A percentile compares a stretch with the other conserved stretches of the same genome.
Conservation (phyloP, 1,139 yeast genomes). For the Protomyces inundatus region DNA sequence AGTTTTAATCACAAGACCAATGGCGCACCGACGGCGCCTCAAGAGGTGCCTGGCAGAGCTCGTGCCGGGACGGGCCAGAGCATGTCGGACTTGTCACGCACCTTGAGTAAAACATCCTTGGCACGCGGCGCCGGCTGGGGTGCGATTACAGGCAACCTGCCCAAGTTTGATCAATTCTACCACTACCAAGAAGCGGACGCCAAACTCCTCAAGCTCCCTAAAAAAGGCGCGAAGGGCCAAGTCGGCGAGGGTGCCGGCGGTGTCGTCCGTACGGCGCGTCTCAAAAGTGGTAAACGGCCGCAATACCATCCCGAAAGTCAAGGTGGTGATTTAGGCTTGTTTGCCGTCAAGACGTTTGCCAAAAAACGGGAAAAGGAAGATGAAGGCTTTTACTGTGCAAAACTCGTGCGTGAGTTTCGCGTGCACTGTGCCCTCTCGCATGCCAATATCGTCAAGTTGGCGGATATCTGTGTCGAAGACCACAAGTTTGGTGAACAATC, state of each 20-base stretch:
- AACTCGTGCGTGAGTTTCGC: conserved; percentile 72
- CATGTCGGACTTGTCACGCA: conserved; percentile 15
- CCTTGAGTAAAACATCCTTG: conserved; percentile 19
- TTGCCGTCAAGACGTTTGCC: conserved; percentile 69
- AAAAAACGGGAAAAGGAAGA: conserved; percentile 45
- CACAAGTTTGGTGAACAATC: conserved; percentile 33
- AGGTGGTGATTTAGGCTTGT: conserved; percentile 37
- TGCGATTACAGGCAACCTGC: conserved; percentile 2
- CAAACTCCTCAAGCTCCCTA: conserved; percentile 12
- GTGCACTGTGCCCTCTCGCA: conserved; percentile 65
- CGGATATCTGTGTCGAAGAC: conserved; percentile 50
- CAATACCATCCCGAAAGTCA: conserved; percentile 7
- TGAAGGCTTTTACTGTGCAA: conserved; percentile 55
- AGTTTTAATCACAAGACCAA: not conserved
- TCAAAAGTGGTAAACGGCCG: conserved; percentile 19
- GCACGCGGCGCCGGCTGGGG: conserved; percentile 21
- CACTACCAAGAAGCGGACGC: conserved; percentile 19
- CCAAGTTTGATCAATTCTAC: conserved; percentile 14
- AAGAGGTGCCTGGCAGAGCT: not conserved
- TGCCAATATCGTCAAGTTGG: conserved; percentile 62
- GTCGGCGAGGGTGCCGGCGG: conserved; percentile 28
- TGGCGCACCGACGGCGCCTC: not conserved
- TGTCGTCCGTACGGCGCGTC: conserved; percentile 22
- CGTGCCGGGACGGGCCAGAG: not conserved
- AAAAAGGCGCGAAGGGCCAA: conserved; percentile 10